phyloP scores from a whole-genome alignment of 2,329 filamentous ascomycete species.

The Dothiorella sarmentorum region DNA sequence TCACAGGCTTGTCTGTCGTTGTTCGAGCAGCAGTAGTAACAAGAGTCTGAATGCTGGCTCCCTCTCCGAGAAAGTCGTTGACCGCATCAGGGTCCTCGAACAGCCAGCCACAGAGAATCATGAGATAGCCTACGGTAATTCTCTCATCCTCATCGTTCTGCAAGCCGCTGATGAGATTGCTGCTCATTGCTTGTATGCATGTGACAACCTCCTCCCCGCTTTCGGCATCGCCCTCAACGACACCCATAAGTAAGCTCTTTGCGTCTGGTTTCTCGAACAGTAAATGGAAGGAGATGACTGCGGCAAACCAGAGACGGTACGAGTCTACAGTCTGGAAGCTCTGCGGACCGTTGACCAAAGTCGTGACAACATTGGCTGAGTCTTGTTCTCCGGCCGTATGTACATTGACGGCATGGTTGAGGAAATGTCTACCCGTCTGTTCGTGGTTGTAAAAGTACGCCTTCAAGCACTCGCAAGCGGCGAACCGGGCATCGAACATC shows the following conservation, averaged over 20 bases:
- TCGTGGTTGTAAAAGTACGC: constrained; percentile 84
- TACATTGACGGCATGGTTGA: constrained; percentile 83
- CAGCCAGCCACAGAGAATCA: constrained; percentile 83
- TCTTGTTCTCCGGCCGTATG: constrained; percentile 71
- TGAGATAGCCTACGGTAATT: constrained; percentile 79
- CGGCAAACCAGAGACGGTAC: constrained; percentile 86
- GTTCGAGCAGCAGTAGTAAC: constrained; percentile 69
- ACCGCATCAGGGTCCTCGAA: constrained; percentile 90
- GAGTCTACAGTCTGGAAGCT: constrained; percentile 67
- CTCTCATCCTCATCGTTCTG: constrained; percentile 74
- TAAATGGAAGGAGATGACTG: constrained; percentile 80
- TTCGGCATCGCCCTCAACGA: constrained; percentile 84
- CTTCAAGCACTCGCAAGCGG: constrained; percentile 86
- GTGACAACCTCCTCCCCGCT: constrained; percentile 94
- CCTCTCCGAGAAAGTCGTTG: constrained; percentile 88
- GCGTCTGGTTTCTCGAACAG: constrained; percentile 68
- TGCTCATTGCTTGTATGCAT: constrained; percentile 81
- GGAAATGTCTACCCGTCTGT: constrained; percentile 79
- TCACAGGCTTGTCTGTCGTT: constrained; percentile 59
- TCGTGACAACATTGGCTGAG: constrained; percentile 82
- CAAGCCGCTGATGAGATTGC: constrained; percentile 78
- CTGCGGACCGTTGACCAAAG: constrained; percentile 66
- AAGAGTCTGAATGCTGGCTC: constrained; percentile 84
- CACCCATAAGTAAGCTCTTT: constrained; percentile 73
- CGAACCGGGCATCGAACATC: constrained; percentile 75